Percentiles rank a stretch among this genome's conserved stretches.
These are phyloP conservation scores for Mariannaea elegans DNA, from an alignment of 2,329 filamentous ascomycete genomes.

Conservation along the genomic window DNA sequence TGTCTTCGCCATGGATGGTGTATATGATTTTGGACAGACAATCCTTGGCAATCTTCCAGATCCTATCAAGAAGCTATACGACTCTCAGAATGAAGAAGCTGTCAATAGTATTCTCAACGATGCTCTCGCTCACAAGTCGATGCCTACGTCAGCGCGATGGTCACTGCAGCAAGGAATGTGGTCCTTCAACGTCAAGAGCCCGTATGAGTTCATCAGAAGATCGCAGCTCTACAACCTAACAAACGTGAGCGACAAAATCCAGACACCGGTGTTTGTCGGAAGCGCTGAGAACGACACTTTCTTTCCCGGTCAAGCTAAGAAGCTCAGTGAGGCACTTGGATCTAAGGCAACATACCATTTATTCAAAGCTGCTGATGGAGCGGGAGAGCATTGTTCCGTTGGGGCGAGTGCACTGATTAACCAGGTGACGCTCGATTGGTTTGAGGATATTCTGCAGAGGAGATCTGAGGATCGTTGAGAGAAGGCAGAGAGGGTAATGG, in stretches of 20 bases:
- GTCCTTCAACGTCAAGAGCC: slow-evolving; percentile 21
- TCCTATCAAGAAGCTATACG: slow-evolving; percentile 20
- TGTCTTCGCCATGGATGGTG: slow-evolving; percentile 48
- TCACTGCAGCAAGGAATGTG: slow-evolving; percentile 23
- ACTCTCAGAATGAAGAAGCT: slow-evolving; percentile 5
- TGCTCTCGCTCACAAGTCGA: not conserved
- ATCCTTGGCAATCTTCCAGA: slow-evolving; percentile 46
- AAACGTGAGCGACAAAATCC: slow-evolving; percentile 13
- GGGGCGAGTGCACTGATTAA: too few relatives aligned
- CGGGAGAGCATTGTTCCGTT: too few relatives aligned
- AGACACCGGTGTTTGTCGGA: slow-evolving; percentile 21
- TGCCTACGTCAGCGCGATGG: slow-evolving; percentile 10
- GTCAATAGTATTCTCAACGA: slow-evolving; percentile 14
- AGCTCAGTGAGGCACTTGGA: slow-evolving; percentile 23
- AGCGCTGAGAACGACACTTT: slow-evolving; percentile 20
- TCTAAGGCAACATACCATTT: slow-evolving; percentile 17
- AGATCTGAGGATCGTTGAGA: too few relatives aligned
- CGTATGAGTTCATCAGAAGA: slow-evolving; percentile 13
- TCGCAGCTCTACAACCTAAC: slow-evolving; percentile 18
- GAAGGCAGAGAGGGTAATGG: too few relatives aligned
- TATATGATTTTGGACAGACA: slow-evolving; percentile 40
- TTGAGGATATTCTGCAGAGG: too few relatives aligned
- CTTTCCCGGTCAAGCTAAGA: slow-evolving; percentile 16
- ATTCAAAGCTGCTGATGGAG: slow-evolving; percentile 5
- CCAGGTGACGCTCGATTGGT: too few relatives aligned